Percentiles rank a stretch among this genome's conserved stretches.
Conservation (phyloP, 139 green algal genomes). For the Picochlorum sp. region DNA sequence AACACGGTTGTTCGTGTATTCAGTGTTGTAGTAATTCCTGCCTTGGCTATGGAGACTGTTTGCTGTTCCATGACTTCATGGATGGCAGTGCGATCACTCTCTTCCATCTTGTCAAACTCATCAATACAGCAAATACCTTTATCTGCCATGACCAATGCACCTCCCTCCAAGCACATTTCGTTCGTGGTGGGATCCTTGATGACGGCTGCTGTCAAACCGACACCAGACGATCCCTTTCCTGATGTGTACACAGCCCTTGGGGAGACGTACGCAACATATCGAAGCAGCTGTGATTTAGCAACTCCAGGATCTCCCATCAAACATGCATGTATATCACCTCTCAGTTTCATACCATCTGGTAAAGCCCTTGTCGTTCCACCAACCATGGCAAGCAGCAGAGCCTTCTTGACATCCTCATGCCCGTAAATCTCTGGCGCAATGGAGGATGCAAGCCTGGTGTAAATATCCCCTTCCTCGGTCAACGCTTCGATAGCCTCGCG, state of each 20-base stretch:
- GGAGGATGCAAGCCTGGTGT: slow-evolving; percentile 61
- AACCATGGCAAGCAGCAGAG: slow-evolving; percentile 93
- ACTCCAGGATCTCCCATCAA: slow-evolving; percentile 99
- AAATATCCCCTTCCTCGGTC: slow-evolving; percentile 59
- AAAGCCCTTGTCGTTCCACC: slow-evolving; percentile 68
- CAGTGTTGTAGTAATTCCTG: slow-evolving; percentile 97
- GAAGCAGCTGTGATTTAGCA: slow-evolving; percentile 94
- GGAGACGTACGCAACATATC: slow-evolving; percentile 70
- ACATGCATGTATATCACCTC: slow-evolving; percentile 95
- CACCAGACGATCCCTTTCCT: slow-evolving; percentile 85
- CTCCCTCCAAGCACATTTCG: slow-evolving; percentile 95
- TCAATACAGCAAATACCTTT: slow-evolving; percentile 98
- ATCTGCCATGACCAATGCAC: slow-evolving; percentile 95
- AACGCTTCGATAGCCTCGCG: slow-evolving; percentile 39
- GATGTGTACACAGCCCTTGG: slow-evolving; percentile 95
- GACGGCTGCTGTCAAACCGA: slow-evolving; percentile 92
- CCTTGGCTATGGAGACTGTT: slow-evolving; percentile 98
- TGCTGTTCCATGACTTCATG: slow-evolving; percentile 99
- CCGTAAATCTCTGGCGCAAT: slow-evolving; percentile 92
- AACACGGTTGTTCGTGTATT: slow-evolving; percentile 96
- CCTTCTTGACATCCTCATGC: slow-evolving; percentile 92
- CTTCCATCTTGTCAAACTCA: slow-evolving; percentile 99
- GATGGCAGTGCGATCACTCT: slow-evolving; percentile 94
- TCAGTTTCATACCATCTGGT: slow-evolving; percentile 91
- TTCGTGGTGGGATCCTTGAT: slow-evolving; percentile 78